These are phyloP conservation scores for Ailanthus altissimus DNA, from an alignment of 345 rosid genomes.

Conservation along the genomic window DNA sequence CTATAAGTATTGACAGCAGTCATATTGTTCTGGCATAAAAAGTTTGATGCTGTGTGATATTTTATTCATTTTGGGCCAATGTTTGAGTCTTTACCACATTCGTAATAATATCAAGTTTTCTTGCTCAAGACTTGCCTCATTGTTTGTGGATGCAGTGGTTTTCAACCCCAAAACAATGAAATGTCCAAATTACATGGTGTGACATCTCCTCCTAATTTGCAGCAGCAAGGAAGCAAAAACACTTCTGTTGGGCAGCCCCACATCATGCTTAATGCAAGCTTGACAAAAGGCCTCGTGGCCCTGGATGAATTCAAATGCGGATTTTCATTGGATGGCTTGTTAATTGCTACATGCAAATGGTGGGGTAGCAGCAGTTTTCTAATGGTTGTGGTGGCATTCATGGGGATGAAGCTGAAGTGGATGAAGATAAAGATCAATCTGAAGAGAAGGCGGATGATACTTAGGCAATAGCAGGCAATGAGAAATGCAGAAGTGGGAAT, in stretches of 20 bases:
- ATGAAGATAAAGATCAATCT: slow-evolving; percentile 26
- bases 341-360: slow-evolving; percentile 57
- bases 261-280: slow-evolving; percentile 25
- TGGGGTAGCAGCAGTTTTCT: slow-evolving; percentile 55
- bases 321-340: slow-evolving; percentile 67
- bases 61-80: neutral
- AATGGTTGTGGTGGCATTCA: slow-evolving; percentile 18
- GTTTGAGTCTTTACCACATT: neutral
- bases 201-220: slow-evolving; percentile 27
- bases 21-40: neutral
- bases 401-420: slow-evolving; percentile 30
- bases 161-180: slow-evolving; percentile 32
- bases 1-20: neutral
- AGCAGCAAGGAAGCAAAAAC: slow-evolving; percentile 43
- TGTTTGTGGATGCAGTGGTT: slow-evolving; percentile 30
- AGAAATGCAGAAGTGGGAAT: slow-evolving; percentile 33
- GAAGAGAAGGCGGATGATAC: slow-evolving; percentile 21
- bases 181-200: slow-evolving; percentile 30
- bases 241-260: slow-evolving; percentile 23
- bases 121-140: neutral
- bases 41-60: neutral
- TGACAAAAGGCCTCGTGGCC: slow-evolving; percentile 35
- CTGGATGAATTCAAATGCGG: slow-evolving; percentile 71
- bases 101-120: neutral
- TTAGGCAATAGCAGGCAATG: neutral